phyloP scores from a whole-genome alignment of 345 rosid species.

The Eucalyptus dawsonii region DNA sequence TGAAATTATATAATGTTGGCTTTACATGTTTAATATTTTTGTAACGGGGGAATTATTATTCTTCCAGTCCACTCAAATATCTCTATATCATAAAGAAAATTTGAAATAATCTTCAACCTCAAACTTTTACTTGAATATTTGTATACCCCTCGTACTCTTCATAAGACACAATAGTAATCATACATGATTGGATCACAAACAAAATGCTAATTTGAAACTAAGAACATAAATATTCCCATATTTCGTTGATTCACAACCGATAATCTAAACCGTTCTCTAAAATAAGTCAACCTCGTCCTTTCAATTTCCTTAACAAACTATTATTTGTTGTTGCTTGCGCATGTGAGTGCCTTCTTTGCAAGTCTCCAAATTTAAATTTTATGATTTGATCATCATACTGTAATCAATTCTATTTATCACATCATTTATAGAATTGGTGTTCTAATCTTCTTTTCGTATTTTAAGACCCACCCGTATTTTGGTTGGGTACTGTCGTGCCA shows the following conservation, averaged over 20 bases:
- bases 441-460: no score
- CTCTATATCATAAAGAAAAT: neutral
- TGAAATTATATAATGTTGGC: neutral
- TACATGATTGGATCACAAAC: neutral
- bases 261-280: neutral
- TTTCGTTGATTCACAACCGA: neutral
- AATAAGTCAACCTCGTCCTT: neutral
- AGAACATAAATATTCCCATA: neutral
- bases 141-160: neutral
- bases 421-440: no score
- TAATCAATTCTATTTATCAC: no score
- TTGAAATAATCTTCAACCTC: neutral
- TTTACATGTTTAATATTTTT: neutral
- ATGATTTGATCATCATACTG: no score
- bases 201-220: neutral
- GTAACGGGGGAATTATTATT: neutral
- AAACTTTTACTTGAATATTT: neutral
- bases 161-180: neutral
- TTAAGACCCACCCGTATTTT: no score
- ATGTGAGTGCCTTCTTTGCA: no score
- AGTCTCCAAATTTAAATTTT: no score
- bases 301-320: neutral
- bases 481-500: no score
- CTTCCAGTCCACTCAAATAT: neutral
- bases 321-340: no score